phyloP scores from a whole-genome alignment of 2,329 filamentous ascomycete species.

The Colletotrichum somersetense region DNA sequence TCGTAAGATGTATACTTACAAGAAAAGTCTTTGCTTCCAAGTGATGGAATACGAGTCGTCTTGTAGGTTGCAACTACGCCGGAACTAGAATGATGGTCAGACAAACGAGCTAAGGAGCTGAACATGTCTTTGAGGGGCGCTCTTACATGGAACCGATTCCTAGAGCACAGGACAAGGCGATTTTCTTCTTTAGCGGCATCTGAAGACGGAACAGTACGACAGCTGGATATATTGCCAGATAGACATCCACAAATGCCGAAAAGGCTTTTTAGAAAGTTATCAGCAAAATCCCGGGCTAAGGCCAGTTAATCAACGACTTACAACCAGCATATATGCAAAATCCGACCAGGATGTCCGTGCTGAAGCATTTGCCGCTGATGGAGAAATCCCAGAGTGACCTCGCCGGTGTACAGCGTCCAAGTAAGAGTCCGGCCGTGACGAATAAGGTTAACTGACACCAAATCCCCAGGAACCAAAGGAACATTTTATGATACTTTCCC shows the following conservation, averaged over 20 bases:
- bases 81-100: constrained; percentile 38
- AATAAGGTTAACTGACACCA: constrained; percentile 49
- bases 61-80: constrained; percentile 50
- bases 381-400: constrained; percentile 55
- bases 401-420: constrained; percentile 57
- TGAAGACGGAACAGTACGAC: constrained; percentile 53
- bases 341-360: constrained; percentile 51
- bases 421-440: constrained; percentile 55
- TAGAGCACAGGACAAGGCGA: constrained; percentile 53
- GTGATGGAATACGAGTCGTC: constrained; percentile 51
- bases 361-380: constrained; percentile 52
- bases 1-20: constrained; percentile 37
- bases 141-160: constrained; percentile 54
- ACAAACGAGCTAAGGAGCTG: neutral
- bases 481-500: constrained; percentile 47
- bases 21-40: constrained; percentile 45
- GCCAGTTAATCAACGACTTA: constrained; percentile 40
- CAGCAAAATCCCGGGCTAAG: neutral
- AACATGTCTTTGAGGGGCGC: constrained; percentile 7
- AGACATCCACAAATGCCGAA: constrained; percentile 55
- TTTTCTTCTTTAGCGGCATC: constrained; percentile 56
- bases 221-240: constrained; percentile 57
- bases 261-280: constrained; percentile 44
- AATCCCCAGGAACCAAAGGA: constrained; percentile 54
- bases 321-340: constrained; percentile 56